Evolutionary conservation across 2,329 filamentous ascomycete species (phyloP), one percentile per base, ranked within the genome.

Genomic region (Endoconidiophora laricicola): DNA sequence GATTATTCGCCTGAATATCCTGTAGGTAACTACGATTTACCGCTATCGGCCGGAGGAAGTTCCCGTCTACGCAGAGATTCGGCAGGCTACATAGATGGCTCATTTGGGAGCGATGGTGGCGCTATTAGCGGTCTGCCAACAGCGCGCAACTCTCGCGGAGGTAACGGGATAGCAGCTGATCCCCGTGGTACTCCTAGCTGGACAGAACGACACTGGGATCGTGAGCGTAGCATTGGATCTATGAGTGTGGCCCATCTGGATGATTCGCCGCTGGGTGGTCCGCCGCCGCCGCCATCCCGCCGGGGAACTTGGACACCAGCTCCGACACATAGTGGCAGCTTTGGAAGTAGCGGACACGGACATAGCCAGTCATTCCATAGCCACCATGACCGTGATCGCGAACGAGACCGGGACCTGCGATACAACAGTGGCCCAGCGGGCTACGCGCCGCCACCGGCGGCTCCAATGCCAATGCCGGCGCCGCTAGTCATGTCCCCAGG

Each of bases 301-400:
- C 20, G 49, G 26, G 37, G 43, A 26, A 42, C 49, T 14, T 46
- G 49, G 43, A 51, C 49, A 22, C 49, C 49, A 4, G 48, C 43
- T 6, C 48, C 43, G 4, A 38, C 16, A 2, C 49, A 51, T 26
- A 46, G 46, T 18, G 36, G 48, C 24, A 24, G 39, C 39, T 48
- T 44, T 45, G 40, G 39, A 16, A 48, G 38, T 7, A 20, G 29
- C 18, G 14, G 38, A 7, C 50, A 52, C n/a, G 36, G 36, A 4
- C 51, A 53, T 18, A 49, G 45, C 5, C 47, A 47, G 18, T 50
- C 47, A 3, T 53, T 50, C 18, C 24, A 43, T 14, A 44, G 51
- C 22, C 22, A 33, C 33, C n/a, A 36, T 16, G 37, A 42, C n/a
- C 47, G 47, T 26, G 50, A 53, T 14, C 43, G 46, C 4, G 43